phyloP scores from a whole-genome alignment of 2,329 filamentous ascomycete species.

The Colletotrichum siamense region DNA sequence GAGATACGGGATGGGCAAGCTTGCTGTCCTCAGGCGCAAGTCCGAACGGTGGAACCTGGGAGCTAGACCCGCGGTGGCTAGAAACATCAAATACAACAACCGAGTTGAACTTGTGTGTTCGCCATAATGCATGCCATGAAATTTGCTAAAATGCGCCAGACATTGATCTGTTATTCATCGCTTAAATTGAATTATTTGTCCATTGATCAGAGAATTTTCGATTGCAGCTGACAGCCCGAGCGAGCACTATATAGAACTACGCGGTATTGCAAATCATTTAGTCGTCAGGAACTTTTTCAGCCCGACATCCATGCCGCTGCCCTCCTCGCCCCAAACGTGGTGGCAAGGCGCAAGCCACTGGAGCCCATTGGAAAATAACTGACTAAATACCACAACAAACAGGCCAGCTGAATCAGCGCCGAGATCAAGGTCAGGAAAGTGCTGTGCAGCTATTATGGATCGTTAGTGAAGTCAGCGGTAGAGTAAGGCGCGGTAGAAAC shows the following conservation, averaged over 20 bases:
- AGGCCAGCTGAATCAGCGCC: constrained; percentile 81
- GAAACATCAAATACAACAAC: neutral
- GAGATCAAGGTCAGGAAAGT: constrained; percentile 86
- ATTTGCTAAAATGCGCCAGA: neutral
- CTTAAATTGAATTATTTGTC: neutral
- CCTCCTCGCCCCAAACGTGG: constrained; percentile 82
- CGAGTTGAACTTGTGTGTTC: neutral
- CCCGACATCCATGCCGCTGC: constrained; percentile 89
- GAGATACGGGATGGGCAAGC: neutral
- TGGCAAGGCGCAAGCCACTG: constrained; percentile 83
- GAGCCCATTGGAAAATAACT: constrained; percentile 99
- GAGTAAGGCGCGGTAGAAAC: constrained; percentile 41
- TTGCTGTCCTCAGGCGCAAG: neutral
- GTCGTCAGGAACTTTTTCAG: constrained; percentile 40
- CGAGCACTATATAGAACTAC: neutral
- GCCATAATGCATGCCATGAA: neutral
- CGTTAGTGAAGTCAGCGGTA: constrained; percentile 26
- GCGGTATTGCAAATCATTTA: neutral
- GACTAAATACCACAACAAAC: constrained; percentile 90
- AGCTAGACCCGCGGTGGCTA: neutral
- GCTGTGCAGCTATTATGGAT: constrained; percentile 71
- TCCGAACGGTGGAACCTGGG: neutral
- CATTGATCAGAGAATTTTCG: neutral
- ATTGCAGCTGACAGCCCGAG: neutral
- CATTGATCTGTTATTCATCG: neutral